Base-by-base conservation (phyloP, 179 eudicot genomes). In the Silene coronaria region DNA sequence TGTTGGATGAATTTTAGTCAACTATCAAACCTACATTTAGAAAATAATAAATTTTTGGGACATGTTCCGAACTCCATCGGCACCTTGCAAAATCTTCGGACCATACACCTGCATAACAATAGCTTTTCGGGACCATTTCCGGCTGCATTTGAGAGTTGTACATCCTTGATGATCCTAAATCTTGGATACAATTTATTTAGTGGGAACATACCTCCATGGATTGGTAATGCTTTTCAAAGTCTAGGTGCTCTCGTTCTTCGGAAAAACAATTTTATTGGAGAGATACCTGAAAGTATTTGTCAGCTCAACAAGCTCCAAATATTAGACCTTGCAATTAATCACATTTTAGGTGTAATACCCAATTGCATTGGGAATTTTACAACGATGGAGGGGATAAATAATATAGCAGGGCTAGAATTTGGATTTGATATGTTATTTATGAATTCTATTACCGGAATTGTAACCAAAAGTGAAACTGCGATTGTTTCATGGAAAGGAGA, bases 261-360 rank as follows among this genome's bases (percentile, higher is more conserved):
- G n/a, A 28, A 26, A n/a, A 88, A 88, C 63, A 19, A 23, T 2
- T 84, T 88, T 24, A 0, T n/a, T 26, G 87, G 87, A 69, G 42
- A 26, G 24, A 23, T 75, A n/a, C n/a, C n/a, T n/a, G n/a, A n/a
- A n/a, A n/a, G n/a, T n/a, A n/a, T n/a, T n/a, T n/a, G n/a, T n/a
- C 65, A 73, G 6, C 32, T 74, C 19, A 24, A 48, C 2, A 2
- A 3, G 26, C 77, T 77, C 36, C 85, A 77, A 30, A 66, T 74
- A 5, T 48, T 80, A 21, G 85, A 80, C 66, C 46, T 83, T 9
- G 65, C 85, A 4, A 0, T 3, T 23, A 79, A 82, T 23, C 26
- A n/a, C 45, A 53, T 82, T 10, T 36, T 55, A 0, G 82, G 82
- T 0, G 1, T 11, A 0, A 79, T 82, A 19, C 85, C 85, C 16